These are phyloP conservation scores for Cyclostephanos invisitatus DNA, from an alignment of 108 stramenopile genomes.

Conservation along the genomic window DNA sequence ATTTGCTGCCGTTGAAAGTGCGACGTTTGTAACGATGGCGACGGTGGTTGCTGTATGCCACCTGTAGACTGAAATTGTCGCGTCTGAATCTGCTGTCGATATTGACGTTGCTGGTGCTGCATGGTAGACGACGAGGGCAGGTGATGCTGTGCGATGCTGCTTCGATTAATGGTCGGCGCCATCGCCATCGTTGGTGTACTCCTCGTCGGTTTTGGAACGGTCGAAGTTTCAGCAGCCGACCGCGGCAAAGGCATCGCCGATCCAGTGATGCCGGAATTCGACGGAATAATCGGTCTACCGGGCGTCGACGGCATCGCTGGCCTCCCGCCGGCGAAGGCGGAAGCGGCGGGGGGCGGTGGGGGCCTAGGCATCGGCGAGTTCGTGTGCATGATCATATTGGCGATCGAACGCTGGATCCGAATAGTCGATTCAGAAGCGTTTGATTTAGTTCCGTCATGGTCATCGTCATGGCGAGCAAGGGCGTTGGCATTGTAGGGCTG, in stretches of 20 bases:
- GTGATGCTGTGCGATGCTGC: not conserved
- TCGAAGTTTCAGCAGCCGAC: not conserved
- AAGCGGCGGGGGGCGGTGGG: constrained; percentile 8
- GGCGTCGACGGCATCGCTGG: not conserved
- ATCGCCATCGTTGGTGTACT: not conserved
- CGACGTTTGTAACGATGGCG: not conserved
- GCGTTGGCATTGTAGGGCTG: constrained; percentile 1
- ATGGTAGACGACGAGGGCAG: not conserved
- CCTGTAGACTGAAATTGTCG: not conserved
- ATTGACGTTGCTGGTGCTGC: not conserved
- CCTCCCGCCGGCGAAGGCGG: not conserved
- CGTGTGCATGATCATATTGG: not conserved
- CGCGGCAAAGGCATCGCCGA: not conserved
- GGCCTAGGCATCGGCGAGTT: not conserved
- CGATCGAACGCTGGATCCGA: not conserved
- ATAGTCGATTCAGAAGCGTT: not conserved
- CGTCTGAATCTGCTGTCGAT: constrained; percentile 3
- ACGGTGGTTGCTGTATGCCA: not conserved
- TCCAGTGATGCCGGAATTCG: not conserved
- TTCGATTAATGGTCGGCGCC: not conserved
- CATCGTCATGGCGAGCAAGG: not conserved
- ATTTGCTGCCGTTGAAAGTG: constrained; percentile 4
- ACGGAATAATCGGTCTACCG: not conserved
- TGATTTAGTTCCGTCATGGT: not conserved
- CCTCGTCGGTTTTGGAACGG: not conserved